Evolutionary conservation across 306 rosid genomes (phyloP).

Genomic region (Corylus heterophylla): DNA sequence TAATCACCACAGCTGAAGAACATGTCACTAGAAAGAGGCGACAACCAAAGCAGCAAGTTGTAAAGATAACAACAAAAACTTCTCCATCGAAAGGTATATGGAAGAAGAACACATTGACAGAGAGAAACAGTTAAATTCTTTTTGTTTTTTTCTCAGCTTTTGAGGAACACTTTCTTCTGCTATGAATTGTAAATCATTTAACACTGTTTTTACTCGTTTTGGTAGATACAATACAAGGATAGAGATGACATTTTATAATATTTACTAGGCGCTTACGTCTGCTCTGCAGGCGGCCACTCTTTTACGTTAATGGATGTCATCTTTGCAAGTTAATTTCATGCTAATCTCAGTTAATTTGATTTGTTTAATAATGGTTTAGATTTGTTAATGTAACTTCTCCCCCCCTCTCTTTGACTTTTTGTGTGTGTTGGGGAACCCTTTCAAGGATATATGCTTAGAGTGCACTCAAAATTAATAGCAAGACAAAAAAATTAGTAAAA

Average conservation of each 20-base stretch:
- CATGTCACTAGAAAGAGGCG: constrained; percentile 29
- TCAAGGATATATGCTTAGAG: neutral
- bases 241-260: neutral
- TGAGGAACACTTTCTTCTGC: neutral
- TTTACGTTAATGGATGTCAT: neutral
- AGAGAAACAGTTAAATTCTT: constrained; percentile 5
- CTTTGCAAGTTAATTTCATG: too few relatives aligned
- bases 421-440: too few relatives aligned
- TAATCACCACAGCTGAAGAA: constrained; percentile 29
- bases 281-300: neutral
- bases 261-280: neutral
- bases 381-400: neutral
- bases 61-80: constrained; percentile 54
- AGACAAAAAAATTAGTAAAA: neutral
- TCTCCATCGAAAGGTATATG: constrained; percentile 63
- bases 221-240: neutral
- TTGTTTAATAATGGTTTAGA: neutral
- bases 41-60: constrained; percentile 49
- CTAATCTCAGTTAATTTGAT: neutral
- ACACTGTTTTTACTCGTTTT: neutral
- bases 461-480: neutral
- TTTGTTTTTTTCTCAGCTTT: neutral
- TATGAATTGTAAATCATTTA: constrained; percentile 14
- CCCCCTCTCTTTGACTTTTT: neutral
- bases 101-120: constrained; percentile 42